Evolutionary conservation across 2,329 filamentous ascomycete genomes (phyloP).

Genomic region (Calonectria pauciramosa): DNA sequence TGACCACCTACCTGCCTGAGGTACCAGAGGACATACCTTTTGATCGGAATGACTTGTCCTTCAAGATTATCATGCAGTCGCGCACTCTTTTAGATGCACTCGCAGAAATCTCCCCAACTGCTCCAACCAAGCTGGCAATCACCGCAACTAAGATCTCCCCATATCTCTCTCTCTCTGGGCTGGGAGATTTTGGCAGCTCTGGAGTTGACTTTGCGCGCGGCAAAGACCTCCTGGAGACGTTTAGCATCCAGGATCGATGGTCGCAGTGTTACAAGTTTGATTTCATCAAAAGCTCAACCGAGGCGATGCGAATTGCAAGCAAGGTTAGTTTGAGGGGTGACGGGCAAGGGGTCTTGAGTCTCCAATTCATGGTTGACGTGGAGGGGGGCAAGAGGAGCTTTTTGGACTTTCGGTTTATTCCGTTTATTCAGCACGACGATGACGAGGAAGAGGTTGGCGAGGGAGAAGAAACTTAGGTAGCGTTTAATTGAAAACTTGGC

Average conservation of each 20-base stretch:
- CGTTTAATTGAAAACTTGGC: background rate
- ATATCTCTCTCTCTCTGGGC: slow-evolving; percentile 80
- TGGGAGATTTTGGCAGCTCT: slow-evolving; percentile 70
- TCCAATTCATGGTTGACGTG: slow-evolving; percentile 96
- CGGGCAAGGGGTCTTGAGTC: slow-evolving; percentile 87
- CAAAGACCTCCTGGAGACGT: slow-evolving; percentile 80
- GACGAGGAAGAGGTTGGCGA: slow-evolving; percentile 47
- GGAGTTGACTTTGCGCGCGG: slow-evolving; percentile 77
- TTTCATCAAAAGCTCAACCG: slow-evolving; percentile 85
- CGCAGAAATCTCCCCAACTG: slow-evolving; percentile 77
- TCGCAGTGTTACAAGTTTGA: slow-evolving; percentile 87
- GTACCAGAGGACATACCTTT: slow-evolving; percentile 87
- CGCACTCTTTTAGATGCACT: slow-evolving; percentile 80
- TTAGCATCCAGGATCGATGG: slow-evolving; percentile 72
- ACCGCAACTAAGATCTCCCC: slow-evolving; percentile 74
- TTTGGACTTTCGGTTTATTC: slow-evolving; percentile 87
- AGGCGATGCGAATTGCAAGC: slow-evolving; percentile 92
- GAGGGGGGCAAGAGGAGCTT: slow-evolving; percentile 79
- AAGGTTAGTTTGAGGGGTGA: slow-evolving; percentile 95
- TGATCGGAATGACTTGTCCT: slow-evolving; percentile 80
- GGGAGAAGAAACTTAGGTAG: slow-evolving; percentile 6
- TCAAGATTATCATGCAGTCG: slow-evolving; percentile 96
- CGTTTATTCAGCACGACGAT: slow-evolving; percentile 74
- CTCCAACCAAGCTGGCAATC: slow-evolving; percentile 80
- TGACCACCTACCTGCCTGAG: slow-evolving; percentile 89